Percentiles rank a stretch among this genome's conserved stretches.
Evolutionary conservation across 2,329 filamentous ascomycete species (phyloP).

Genomic region (Ophiosphaerella herpotricha): DNA sequence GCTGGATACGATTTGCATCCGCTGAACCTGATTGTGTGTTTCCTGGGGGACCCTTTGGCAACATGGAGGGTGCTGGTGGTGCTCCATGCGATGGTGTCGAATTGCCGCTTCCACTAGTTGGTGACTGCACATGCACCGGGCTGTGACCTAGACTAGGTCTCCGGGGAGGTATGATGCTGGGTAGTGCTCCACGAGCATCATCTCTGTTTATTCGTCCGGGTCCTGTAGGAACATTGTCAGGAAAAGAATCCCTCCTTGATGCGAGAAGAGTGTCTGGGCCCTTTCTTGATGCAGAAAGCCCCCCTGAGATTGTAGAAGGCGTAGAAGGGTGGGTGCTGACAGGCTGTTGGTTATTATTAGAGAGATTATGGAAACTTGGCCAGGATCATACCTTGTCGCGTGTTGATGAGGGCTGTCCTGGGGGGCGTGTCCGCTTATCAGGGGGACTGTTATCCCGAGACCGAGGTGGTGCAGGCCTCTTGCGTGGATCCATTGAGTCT

Average conservation of each 20-base stretch:
- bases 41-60: slow-evolving; percentile 4
- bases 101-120: slow-evolving; percentile 17
- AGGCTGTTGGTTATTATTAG: slow-evolving; percentile 14
- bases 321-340: not conserved
- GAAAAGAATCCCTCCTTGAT: not conserved
- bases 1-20: not conserved
- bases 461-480: slow-evolving; percentile 16
- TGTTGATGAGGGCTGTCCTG: not conserved
- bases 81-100: slow-evolving; percentile 26
- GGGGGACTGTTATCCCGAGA: slow-evolving; percentile 27
- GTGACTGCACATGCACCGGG: slow-evolving; percentile 11
- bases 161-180: not conserved
- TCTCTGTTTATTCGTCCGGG: slow-evolving; percentile 5
- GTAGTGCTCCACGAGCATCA: not conserved
- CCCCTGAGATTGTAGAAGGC: not conserved
- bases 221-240: slow-evolving; percentile 4
- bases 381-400: slow-evolving; percentile 7
- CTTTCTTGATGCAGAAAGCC: slow-evolving; percentile 13
- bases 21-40: not conserved
- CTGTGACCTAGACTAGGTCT: slow-evolving; percentile 5
- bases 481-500: slow-evolving; percentile 16
- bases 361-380: not conserved
- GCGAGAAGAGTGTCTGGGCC: slow-evolving; percentile 7
- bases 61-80: slow-evolving; percentile 28
- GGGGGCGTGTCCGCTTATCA: slow-evolving; percentile 16